A percentile compares a stretch with the other conserved stretches of the same genome.
These are phyloP conservation scores for Didymella exigua DNA, from an alignment of 2,329 filamentous ascomycete genomes.

Conservation along the genomic window DNA sequence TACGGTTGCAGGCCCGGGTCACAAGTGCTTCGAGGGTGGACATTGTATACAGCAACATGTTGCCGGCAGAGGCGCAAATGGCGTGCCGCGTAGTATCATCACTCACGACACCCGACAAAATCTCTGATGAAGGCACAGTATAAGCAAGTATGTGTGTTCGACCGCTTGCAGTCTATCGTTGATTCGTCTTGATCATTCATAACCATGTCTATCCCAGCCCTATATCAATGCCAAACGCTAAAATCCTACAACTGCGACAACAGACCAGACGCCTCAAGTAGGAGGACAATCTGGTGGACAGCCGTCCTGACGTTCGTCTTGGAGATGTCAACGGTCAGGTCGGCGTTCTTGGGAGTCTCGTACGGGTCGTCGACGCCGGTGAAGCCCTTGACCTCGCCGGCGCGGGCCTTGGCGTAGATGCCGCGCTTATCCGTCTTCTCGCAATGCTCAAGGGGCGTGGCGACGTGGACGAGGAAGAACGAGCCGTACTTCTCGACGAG, in stretches of 20 bases:
- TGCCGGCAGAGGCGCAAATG: too few relatives aligned
- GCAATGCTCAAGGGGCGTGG: slow-evolving; percentile 86
- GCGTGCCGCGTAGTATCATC: slow-evolving; percentile 52
- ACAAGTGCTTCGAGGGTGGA: too few relatives aligned
- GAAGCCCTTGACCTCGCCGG: slow-evolving; percentile 95
- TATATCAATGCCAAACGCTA: not conserved
- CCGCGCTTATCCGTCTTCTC: slow-evolving; percentile 96
- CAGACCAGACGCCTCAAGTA: slow-evolving; percentile 87
- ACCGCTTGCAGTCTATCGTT: slow-evolving; percentile 5
- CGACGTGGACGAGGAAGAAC: slow-evolving; percentile 95
- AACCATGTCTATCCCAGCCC: slow-evolving; percentile 3
- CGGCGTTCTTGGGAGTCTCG: slow-evolving; percentile 78
- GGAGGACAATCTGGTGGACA: slow-evolving; percentile 93
- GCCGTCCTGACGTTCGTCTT: slow-evolving; percentile 89
- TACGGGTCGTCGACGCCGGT: slow-evolving; percentile 98
- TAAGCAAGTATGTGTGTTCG: not conserved
- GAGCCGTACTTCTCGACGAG: slow-evolving; percentile 85
- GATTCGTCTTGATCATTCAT: not conserved
- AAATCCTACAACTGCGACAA: slow-evolving; percentile 63
- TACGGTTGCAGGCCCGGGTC: too few relatives aligned
- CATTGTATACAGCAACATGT: too few relatives aligned
- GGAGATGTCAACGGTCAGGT: slow-evolving; percentile 82
- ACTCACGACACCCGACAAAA: slow-evolving; percentile 53
- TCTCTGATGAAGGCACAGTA: slow-evolving; percentile 57
- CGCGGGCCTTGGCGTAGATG: slow-evolving; percentile 82